phyloP scores from a whole-genome alignment of 2,329 filamentous ascomycete species.

The Calonectria pteridis region DNA sequence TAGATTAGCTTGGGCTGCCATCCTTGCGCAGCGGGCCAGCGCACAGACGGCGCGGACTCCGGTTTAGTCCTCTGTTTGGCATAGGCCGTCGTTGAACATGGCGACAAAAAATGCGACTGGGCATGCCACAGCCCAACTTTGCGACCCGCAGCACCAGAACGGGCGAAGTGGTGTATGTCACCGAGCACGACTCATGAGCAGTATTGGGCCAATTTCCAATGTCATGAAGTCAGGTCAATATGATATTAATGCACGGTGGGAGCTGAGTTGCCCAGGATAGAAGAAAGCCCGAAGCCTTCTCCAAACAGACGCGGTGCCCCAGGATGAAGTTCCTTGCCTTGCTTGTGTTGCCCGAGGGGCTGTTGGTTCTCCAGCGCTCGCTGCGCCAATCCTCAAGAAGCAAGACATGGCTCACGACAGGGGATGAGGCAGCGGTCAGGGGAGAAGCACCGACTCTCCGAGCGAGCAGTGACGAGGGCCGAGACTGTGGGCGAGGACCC shows the following conservation, averaged over 20 bases:
- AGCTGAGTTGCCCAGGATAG: slow-evolving; percentile 32
- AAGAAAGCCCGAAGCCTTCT: slow-evolving; percentile 36
- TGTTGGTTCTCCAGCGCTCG: slow-evolving; percentile 37
- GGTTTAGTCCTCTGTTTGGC: slow-evolving; percentile 31
- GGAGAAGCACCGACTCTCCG: slow-evolving; percentile 31
- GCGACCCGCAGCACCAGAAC: slow-evolving; percentile 37
- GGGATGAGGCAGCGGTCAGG: slow-evolving; percentile 26
- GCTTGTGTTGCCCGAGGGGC: slow-evolving; percentile 26
- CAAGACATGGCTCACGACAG: slow-evolving; percentile 24
- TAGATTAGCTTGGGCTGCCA: slow-evolving; percentile 25
- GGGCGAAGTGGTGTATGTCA: slow-evolving; percentile 25
- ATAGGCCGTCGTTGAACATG: slow-evolving; percentile 15
- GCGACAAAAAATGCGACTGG: slow-evolving; percentile 23
- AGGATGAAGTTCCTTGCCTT: slow-evolving; percentile 28
- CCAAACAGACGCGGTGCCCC: slow-evolving; percentile 38
- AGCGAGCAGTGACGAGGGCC: slow-evolving; percentile 14
- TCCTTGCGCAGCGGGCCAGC: slow-evolving; percentile 36
- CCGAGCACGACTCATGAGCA: slow-evolving; percentile 30
- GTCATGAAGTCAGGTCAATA: slow-evolving; percentile 22
- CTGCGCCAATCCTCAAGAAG: slow-evolving; percentile 32
- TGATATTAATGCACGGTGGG: slow-evolving; percentile 30
- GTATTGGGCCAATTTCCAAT: slow-evolving; percentile 26
- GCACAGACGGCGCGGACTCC: slow-evolving; percentile 42
- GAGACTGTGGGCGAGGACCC: slow-evolving; percentile 15
- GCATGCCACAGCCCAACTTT: slow-evolving; percentile 20